A percentile compares a stretch with the other conserved stretches of the same genome.
Evolutionary conservation across 352 stramenopile genomes (phyloP).

Genomic region (Globisporangium megalacanthum): DNA sequence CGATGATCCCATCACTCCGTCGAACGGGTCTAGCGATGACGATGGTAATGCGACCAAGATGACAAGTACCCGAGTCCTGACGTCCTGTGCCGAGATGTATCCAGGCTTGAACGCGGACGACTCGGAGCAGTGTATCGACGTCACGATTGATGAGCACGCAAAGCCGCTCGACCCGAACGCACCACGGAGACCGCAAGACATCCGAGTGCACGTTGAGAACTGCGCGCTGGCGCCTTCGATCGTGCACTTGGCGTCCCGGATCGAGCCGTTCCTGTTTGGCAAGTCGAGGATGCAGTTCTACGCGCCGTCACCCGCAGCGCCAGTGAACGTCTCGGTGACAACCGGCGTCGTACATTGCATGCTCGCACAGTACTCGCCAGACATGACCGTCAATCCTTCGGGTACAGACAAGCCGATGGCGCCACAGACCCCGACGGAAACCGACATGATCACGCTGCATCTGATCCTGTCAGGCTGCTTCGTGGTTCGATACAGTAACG

Average conservation of each 20-base stretch:
- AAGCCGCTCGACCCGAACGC: constrained; percentile 6
- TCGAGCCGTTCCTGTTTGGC: constrained; percentile 43
- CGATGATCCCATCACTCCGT: constrained; percentile 17
- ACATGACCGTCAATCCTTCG: constrained; percentile 1
- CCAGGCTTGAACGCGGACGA: constrained; percentile 4
- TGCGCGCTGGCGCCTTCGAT: constrained; percentile 50
- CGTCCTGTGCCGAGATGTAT: constrained; percentile 33
- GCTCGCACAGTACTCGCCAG: constrained; percentile 36
- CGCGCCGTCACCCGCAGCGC: constrained; percentile 16
- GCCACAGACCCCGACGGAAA: background rate
- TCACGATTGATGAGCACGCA: constrained; percentile 39
- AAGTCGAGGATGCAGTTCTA: constrained; percentile 33
- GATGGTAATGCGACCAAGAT: background rate
- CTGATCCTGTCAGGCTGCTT: constrained; percentile 57
- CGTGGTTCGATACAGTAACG: constrained; percentile 44
- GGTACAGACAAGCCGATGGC: background rate
- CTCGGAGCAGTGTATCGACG: constrained; percentile 25
- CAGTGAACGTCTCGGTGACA: constrained; percentile 53
- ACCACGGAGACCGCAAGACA: constrained; percentile 22
- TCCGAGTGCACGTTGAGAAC: constrained; percentile 55
- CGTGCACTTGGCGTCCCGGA: constrained; percentile 36
- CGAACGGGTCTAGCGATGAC: background rate
- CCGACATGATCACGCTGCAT: constrained; percentile 23
- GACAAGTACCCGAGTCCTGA: constrained; percentile 16
- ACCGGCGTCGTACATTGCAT: constrained; percentile 57